phyloP scores from a whole-genome alignment of 352 stramenopile genomes.

The Phytophthora melonis region DNA sequence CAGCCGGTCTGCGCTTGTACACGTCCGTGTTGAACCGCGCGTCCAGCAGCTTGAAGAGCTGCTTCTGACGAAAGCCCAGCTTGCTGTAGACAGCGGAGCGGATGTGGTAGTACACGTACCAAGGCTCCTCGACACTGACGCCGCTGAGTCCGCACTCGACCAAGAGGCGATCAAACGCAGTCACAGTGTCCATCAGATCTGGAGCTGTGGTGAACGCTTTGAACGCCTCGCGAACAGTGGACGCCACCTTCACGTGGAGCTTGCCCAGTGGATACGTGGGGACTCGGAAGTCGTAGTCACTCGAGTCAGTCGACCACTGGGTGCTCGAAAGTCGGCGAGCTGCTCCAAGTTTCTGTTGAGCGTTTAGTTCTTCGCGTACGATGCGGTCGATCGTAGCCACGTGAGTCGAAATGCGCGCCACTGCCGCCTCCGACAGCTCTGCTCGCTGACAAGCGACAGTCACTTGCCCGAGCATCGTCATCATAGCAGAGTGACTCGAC shows the following conservation, averaged over 20 bases:
- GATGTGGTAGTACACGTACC: constrained; percentile 62
- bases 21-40: constrained; percentile 50
- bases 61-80: constrained; percentile 68
- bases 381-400: constrained; percentile 66
- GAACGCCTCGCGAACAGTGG: constrained; percentile 42
- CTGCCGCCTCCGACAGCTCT: constrained; percentile 62
- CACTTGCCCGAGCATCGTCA: constrained; percentile 50
- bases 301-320: constrained; percentile 14
- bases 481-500: constrained; percentile 14
- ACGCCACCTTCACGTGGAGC: constrained; percentile 2
- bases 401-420: constrained; percentile 60
- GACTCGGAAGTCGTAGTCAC: constrained; percentile 11
- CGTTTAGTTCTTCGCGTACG: constrained; percentile 56
- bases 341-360: constrained; percentile 26
- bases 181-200: constrained; percentile 56
- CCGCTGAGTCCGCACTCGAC: constrained; percentile 52
- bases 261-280: background rate
- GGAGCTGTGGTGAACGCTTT: constrained; percentile 55
- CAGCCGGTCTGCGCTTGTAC: constrained; percentile 51
- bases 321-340: constrained; percentile 50
- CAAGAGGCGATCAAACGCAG: constrained; percentile 52
- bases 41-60: constrained; percentile 72
- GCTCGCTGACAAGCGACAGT: constrained; percentile 51
- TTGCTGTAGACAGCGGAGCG: constrained; percentile 53
- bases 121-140: constrained; percentile 48